Base-by-base conservation (phyloP, 495 filamentous ascomycete genomes). In the Aspergillus heteromorphus region DNA sequence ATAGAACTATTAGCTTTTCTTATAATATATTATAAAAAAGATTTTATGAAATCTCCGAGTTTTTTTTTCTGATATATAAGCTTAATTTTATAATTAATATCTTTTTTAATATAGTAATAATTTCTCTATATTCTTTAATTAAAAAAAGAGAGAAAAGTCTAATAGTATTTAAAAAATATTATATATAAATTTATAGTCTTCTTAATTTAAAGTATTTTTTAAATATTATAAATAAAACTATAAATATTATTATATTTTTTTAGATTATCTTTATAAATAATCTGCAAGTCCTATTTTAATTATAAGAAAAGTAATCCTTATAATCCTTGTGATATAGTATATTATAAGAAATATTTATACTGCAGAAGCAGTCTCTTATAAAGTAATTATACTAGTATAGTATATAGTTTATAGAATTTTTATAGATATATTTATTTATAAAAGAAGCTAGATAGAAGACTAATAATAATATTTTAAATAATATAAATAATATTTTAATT, bases 1-100 rank as follows among this genome's bases (percentile, higher is more conserved):
- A 51, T 14, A 51, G 23, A 31, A 49, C 18, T 31, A 49, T 7
- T 7, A 49, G n/a, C 18, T 51, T 11, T 51, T 51, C n/a, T 47
- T 47, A 23, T 14, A 47, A 47, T 47, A 47, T 47, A 47, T 13
- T 23, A 30, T 48, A 30, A 2, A 29, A n/a, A 29, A 30, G 45
- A 30, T 29, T n/a, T 6, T 30, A 48, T n/a, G 16, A 2, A 11
- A 13, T 30, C 11, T 48, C 18, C 25, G 25, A 13, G n/a, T 47
- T 23, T 47, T 11, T 47, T 23, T 47, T 47, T 23, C 6, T 13
- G n/a, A 30, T 48, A 4, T 48, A 48, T 29, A 48, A 30, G 8
- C 18, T 48, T 48, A 30, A 13, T 48, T 4, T 43, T 43, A 43
- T 43, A 43, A 43, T 43, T 17, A 43, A 43, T 43, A 43, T 43